A percentile compares a stretch with the other conserved stretches of the same genome.
phyloP scores from a whole-genome alignment of 495 filamentous ascomycete species.

The Xylaria flabelliformis region DNA sequence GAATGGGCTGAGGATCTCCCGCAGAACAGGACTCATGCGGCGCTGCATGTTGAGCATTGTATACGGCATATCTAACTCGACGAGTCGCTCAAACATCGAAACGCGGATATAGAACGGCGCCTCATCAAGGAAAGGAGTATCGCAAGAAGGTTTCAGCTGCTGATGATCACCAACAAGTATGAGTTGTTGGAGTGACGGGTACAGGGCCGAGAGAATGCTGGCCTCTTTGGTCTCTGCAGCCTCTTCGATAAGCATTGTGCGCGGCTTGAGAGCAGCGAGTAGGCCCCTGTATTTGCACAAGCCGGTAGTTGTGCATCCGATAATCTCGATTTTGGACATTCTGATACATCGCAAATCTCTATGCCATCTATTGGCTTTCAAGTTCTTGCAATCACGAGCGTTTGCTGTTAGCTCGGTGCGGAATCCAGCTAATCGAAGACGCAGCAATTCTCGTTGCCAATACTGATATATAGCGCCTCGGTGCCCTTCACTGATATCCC shows the following conservation, averaged over 20 bases:
- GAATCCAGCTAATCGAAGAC: conserved; percentile 33
- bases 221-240: conserved; percentile 64
- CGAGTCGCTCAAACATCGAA: conserved; percentile 66
- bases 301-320: conserved; percentile 69
- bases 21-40: conserved; percentile 75
- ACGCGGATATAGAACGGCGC: conserved; percentile 66
- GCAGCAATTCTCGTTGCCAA: conserved; percentile 45
- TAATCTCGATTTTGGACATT: conserved; percentile 43
- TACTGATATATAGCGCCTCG: conserved; percentile 51
- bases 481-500: conserved; percentile 37
- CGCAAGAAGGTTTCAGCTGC: conserved; percentile 57
- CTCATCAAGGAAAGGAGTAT: conserved; percentile 69
- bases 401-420: conserved; percentile 38
- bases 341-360: conserved; percentile 42
- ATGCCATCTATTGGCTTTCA: conserved; percentile 42
- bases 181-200: conserved; percentile 60
- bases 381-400: conserved; percentile 38
- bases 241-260: conserved; percentile 62
- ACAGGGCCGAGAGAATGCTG: conserved; percentile 60
- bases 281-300: conserved; percentile 86
- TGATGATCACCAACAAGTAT: conserved; percentile 64
- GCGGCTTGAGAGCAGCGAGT: conserved; percentile 72
- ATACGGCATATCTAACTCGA: conserved; percentile 71
- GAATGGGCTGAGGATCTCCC: conserved; percentile 63
- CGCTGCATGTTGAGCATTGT: conserved; percentile 69